Evolutionary conservation across 805 yeast species (phyloP).

Genomic region (Suhomyces prunicola): DNA sequence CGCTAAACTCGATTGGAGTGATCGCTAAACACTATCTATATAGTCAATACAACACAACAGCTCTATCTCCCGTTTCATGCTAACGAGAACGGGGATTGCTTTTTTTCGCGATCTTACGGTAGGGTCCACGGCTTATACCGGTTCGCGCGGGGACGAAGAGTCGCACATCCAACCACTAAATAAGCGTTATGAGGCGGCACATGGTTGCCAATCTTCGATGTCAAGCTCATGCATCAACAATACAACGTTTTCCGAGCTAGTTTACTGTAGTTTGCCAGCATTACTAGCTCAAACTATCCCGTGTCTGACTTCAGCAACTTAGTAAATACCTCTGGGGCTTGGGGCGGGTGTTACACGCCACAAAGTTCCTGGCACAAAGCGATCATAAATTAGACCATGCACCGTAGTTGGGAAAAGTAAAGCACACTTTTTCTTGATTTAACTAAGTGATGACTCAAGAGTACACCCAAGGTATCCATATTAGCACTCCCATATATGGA

Average conservation of each 20-base stretch:
- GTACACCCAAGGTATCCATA: neutral
- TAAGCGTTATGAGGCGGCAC: neutral
- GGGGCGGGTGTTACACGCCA: neutral
- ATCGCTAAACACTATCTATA: neutral
- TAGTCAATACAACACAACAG: neutral
- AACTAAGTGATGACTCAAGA: neutral
- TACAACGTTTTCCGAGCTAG: neutral
- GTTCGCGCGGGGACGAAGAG: neutral
- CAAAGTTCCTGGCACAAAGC: neutral
- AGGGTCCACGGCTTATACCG: neutral
- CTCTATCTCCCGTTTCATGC: neutral
- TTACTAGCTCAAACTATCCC: neutral
- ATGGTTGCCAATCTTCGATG: neutral
- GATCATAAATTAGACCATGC: neutral
- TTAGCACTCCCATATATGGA: neutral
- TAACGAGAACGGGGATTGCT: neutral
- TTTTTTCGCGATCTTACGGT: neutral
- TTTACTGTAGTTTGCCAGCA: neutral
- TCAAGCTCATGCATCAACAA: neutral
- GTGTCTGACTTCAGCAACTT: neutral
- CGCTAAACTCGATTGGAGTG: neutral
- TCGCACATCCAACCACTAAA: neutral
- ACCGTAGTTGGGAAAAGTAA: neutral
- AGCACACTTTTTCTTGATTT: neutral
- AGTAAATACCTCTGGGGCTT: neutral